Base-by-base conservation (phyloP, 306 rosid genomes). In the Prunus davidiana region DNA sequence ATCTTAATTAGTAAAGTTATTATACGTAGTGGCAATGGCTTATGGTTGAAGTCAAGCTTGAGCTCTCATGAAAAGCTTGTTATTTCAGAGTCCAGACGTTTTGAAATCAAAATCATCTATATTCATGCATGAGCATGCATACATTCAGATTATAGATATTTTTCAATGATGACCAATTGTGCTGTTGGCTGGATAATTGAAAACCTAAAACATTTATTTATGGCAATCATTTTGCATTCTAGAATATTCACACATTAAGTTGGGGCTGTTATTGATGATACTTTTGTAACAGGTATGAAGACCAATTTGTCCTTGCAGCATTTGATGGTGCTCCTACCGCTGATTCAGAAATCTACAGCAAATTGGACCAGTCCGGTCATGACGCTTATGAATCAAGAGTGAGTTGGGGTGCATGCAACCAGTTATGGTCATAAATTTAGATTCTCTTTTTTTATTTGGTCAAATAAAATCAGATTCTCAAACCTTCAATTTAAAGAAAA, bases 321-420 rank as follows among this genome's bases (percentile, higher is more conserved):
- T 95, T 91, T 87, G 99, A 95, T 84, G 90, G 84, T 79, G 93
- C 93, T 80, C 99, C 99, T 67, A 95, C 99, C 0, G 97, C 86
- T 64, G 99, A 95, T 81, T 87, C 97, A 62, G 99, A 95, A 84
- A 66, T 79, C 68, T 91, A 85, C 80, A 62, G 80, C 78, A 95
- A 92, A 85, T 58, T 92, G 82, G 92, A 89, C 72, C 89, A 83
- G 83, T 77, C 97, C 78, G 85, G 75, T 54, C 96, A 95, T 61
- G 97, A 91, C 41, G 87, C 81, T 62, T 86, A 74, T 66, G 99
- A 96, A 85, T 89, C 99, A 72, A 90, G 83, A 89, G 99, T 92
- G 77, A 79, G 89, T 82, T 75, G 56, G 75, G 12, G 34, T 45
- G 64, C 69, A 76, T 47, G 28, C 75, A 61, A 51, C 47, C 38